Evolutionary conservation across 352 stramenopile genomes (phyloP).

Genomic region (Phytophthora kernoviae): DNA sequence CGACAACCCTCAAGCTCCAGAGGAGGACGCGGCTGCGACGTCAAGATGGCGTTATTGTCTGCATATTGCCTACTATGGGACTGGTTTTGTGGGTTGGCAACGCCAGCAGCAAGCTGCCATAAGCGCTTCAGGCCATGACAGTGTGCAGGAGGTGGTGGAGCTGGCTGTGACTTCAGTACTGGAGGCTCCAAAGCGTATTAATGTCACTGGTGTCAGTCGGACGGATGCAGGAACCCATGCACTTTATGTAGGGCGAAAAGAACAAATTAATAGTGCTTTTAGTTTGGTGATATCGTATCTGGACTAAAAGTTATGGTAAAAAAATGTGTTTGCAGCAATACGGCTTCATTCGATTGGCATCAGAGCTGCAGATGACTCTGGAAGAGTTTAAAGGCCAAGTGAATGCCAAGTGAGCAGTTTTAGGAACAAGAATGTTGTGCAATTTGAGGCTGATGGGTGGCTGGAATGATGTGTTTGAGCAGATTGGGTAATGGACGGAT

Average conservation of each 20-base stretch:
- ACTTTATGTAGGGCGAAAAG: slow-evolving; percentile 60
- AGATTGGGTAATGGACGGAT: slow-evolving; percentile 49
- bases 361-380: slow-evolving; percentile 44
- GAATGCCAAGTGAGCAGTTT: slow-evolving; percentile 52
- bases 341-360: slow-evolving; percentile 68
- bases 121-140: slow-evolving; percentile 58
- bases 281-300: not conserved
- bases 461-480: slow-evolving; percentile 2
- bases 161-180: slow-evolving; percentile 63
- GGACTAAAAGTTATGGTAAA: slow-evolving; percentile 21
- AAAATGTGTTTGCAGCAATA: slow-evolving; percentile 66
- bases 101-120: slow-evolving; percentile 68
- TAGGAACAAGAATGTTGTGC: not conserved
- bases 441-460: slow-evolving; percentile 1
- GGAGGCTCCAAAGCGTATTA: slow-evolving; percentile 51
- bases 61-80: slow-evolving; percentile 81
- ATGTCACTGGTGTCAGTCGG: slow-evolving; percentile 84
- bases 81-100: slow-evolving; percentile 82
- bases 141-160: slow-evolving; percentile 84
- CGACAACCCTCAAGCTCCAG: not conserved
- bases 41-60: slow-evolving; percentile 60
- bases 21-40: slow-evolving; percentile 5
- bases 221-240: slow-evolving; percentile 86
- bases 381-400: slow-evolving; percentile 51
- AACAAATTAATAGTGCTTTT: not conserved